These are phyloP conservation scores for Carallia pectinifolia DNA, from an alignment of 345 rosid species.

Conservation along the genomic window DNA sequence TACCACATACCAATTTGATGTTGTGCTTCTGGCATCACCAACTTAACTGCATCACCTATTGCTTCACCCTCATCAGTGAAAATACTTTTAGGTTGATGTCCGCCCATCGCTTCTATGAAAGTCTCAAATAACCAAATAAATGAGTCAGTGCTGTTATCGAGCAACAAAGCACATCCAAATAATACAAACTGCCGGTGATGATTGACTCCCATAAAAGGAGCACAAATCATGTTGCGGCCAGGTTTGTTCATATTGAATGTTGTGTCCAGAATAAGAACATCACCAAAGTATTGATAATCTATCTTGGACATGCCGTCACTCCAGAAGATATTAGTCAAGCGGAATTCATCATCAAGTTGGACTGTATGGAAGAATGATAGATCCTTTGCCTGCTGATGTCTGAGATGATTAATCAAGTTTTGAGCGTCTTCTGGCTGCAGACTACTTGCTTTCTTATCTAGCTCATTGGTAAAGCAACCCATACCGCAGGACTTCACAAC, in stretches of 20 bases:
- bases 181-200: conserved; percentile 22
- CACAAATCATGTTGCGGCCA: conserved; percentile 14
- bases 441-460: neutral
- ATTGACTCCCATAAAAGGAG: conserved; percentile 23
- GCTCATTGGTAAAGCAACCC: neutral
- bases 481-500: neutral
- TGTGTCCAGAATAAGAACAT: conserved; percentile 25
- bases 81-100: too few species aligned
- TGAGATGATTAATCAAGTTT: conserved; percentile 13
- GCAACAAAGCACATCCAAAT: conserved; percentile 8
- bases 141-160: too few species aligned
- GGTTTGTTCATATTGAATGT: conserved; percentile 9
- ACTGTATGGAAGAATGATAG: conserved; percentile 19
- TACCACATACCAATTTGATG: too few species aligned
- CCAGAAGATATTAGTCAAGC: conserved; percentile 22
- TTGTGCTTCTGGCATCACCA: too few species aligned
- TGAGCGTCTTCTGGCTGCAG: conserved; percentile 15
- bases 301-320: conserved; percentile 25
- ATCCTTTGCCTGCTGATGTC: conserved; percentile 18
- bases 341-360: conserved; percentile 6
- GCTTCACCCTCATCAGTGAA: too few species aligned
- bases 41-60: too few species aligned
- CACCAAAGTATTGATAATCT: conserved; percentile 25
- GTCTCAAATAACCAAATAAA: too few species aligned
- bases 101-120: too few species aligned